These are phyloP conservation scores for Plasmodium inui DNA, from an alignment of 169 alveolate genomes.

Conservation along the genomic window DNA sequence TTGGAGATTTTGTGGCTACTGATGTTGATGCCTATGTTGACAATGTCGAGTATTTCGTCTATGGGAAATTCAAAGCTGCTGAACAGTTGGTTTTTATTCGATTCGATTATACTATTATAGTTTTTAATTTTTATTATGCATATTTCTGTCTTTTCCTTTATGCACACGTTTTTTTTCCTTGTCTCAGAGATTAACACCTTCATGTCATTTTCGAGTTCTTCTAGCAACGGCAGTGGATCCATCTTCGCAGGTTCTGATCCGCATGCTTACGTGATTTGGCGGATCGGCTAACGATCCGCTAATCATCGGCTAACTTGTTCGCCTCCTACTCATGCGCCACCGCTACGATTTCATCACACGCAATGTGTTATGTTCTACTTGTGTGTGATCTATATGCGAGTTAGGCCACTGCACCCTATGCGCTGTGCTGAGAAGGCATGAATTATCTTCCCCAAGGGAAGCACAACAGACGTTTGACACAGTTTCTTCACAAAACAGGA, in stretches of 20 bases:
- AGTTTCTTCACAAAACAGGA: background rate
- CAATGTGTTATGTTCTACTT: background rate
- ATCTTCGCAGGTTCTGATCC: background rate
- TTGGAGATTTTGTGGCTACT: slow-evolving; percentile 33
- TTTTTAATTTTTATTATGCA: slow-evolving; percentile 39
- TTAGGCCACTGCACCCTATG: background rate
- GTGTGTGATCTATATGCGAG: background rate
- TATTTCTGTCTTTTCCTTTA: slow-evolving; percentile 67
- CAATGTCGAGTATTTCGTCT: slow-evolving; percentile 51
- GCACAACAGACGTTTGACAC: background rate
- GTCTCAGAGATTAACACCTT: slow-evolving; percentile 32
- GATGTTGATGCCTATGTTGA: slow-evolving; percentile 27
- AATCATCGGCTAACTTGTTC: background rate
- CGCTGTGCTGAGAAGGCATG: background rate
- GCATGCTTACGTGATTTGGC: background rate
- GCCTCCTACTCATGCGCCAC: background rate
- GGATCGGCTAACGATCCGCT: background rate
- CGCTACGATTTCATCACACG: background rate
- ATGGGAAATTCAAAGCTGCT: slow-evolving; percentile 58
- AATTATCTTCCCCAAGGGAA: background rate
- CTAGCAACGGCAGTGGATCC: slow-evolving; percentile 40
- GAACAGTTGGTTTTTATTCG: slow-evolving; percentile 33
- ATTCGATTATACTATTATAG: slow-evolving; percentile 51
- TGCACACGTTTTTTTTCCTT: slow-evolving; percentile 43
- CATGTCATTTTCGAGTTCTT: slow-evolving; percentile 65